Evolutionary conservation across 106 monocot genomes (phyloP), one percentile per base, ranked within the genome.

Genomic region (Allium cepa): DNA sequence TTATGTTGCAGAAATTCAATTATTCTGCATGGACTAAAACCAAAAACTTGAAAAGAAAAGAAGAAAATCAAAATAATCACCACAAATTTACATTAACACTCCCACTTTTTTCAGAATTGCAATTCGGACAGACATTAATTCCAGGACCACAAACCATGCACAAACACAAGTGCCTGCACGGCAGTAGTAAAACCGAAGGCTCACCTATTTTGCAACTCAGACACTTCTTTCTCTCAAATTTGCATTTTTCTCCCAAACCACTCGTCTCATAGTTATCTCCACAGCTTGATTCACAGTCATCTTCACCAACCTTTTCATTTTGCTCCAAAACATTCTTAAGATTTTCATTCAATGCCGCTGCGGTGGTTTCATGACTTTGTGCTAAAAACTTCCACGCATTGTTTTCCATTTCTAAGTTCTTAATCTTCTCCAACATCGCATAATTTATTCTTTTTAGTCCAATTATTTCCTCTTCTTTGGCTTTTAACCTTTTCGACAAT

Each of bases 301-400:
- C 63, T 4, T 28, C 76, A 1, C 15, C 2, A 55, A 15, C 53
- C 56, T 7, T 59, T 10, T 4, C 70, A 15, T 49, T 65, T n/a
- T 72, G 67, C 8, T 76, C 72, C 18, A 81, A 69, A 13, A 82
- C 72, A 13, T 79, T 78, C 45, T 93, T 81, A 3, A 93, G 80
- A 56, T 88, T 75, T n/a, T 22, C 26, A 36, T 85, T 69, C 28
- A 93, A 85, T 8, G 68, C 67, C 46, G 67, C 71, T 12, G 72
- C 85, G 8, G 83, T 57, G 7, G 80, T 72, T 69, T 83, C 88
- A 73, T 81, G 82, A 53, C 61, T 75, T 72, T 81, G 75, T 14
- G 92, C 88, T n/a, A 88, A 15, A 28, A 79, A 80, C 26, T 75
- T 22, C 92, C 92, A 93, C 26, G 74, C 74, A 66, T 88, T 78